Percentiles rank a stretch among this genome's conserved stretches.
phyloP scores from a whole-genome alignment of 2,329 filamentous ascomycete species.

The Pyrenochaeta sp. region DNA sequence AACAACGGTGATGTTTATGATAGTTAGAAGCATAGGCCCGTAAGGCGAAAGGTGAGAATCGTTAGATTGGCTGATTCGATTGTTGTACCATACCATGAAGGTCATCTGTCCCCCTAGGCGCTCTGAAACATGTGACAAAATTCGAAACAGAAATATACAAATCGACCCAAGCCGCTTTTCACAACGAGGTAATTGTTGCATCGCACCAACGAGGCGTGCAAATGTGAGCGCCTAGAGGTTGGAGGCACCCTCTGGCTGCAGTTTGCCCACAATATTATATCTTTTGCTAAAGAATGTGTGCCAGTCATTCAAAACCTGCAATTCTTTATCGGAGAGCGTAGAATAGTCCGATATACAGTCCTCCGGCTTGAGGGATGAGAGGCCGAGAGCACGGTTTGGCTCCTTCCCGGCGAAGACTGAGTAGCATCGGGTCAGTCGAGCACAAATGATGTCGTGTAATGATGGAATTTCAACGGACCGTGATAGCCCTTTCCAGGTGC shows the following conservation, averaged over 20 bases:
- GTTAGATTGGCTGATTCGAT: background rate
- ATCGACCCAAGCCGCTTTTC: background rate
- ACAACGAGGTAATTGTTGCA: background rate
- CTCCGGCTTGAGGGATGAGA: slow-evolving; percentile 84
- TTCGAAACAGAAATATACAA: background rate
- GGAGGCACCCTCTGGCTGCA: slow-evolving; percentile 32
- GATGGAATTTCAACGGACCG: slow-evolving; percentile 64
- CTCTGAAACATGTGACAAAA: background rate
- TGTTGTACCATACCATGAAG: background rate
- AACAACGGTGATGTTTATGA: background rate
- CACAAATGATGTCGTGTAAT: background rate
- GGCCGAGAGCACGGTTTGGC: slow-evolving; percentile 87
- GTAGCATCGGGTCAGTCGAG: slow-evolving; percentile 6
- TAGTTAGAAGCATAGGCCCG: background rate
- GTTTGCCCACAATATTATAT: slow-evolving; percentile 83
- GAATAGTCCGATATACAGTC: slow-evolving; percentile 84
- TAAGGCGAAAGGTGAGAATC: background rate
- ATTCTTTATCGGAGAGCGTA: slow-evolving; percentile 83
- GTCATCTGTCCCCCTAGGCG: background rate
- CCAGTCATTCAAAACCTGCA: slow-evolving; percentile 89
- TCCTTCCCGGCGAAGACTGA: slow-evolving; percentile 96
- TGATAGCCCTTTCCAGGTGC: slow-evolving; percentile 83
- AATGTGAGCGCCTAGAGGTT: slow-evolving; percentile 19
- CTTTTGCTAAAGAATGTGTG: slow-evolving; percentile 95
- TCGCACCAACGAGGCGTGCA: background rate